A percentile compares a stretch with the other conserved stretches of the same genome.
phyloP scores from a whole-genome alignment of 208 protist species.

The Balamuthia mandrillaris region DNA sequence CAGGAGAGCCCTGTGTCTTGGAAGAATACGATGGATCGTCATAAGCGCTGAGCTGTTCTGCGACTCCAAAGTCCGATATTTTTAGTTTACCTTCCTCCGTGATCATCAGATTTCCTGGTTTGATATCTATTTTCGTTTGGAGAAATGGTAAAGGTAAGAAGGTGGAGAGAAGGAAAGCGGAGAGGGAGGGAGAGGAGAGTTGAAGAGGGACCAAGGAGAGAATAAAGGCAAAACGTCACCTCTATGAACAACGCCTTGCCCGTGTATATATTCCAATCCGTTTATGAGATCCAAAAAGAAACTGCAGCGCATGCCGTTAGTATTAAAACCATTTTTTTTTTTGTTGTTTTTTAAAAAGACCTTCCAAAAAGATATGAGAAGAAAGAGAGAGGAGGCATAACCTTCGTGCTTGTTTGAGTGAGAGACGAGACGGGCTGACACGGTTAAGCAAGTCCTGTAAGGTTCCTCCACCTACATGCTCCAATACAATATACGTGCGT shows the following conservation, averaged over 20 bases:
- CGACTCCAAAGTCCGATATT: slow-evolving; percentile 24
- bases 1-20: slow-evolving; percentile 20
- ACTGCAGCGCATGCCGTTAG: not conserved
- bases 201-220: too few species aligned
- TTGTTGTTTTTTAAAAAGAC: not conserved
- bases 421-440: not conserved
- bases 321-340: not conserved
- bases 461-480: slow-evolving; percentile 14
- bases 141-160: too few species aligned
- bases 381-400: not conserved
- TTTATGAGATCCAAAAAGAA: slow-evolving; percentile 14
- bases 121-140: too few species aligned
- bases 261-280: slow-evolving; percentile 11
- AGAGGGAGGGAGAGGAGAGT: too few species aligned
- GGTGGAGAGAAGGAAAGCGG: too few species aligned
- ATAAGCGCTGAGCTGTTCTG: not conserved
- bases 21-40: slow-evolving; percentile 27
- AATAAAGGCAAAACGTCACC: too few species aligned
- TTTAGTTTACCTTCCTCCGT: not conserved
- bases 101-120: slow-evolving; percentile 33
- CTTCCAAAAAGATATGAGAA: not conserved
- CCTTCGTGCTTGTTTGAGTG: slow-evolving; percentile 11
- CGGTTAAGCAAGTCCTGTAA: slow-evolving; percentile 34
- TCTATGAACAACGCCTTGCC: slow-evolving; percentile 33
- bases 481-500: slow-evolving; percentile 12